Evolutionary conservation across 1,284 basidiomycete genomes (phyloP).

Genomic region (Heterobasidion occidentale): DNA sequence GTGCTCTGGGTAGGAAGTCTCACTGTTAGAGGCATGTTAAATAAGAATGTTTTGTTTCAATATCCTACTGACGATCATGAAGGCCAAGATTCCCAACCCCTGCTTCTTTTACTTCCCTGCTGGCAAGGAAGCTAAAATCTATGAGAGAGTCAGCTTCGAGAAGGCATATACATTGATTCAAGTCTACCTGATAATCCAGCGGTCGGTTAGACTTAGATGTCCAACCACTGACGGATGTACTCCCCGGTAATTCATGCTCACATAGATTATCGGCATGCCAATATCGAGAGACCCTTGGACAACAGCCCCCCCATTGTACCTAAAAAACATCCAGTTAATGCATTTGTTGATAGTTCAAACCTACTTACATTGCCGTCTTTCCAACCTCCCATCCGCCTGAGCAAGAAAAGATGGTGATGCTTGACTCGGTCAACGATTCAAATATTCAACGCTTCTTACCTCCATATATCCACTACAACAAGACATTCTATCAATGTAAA

Average conservation of each 20-base stretch:
- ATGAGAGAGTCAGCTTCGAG: background rate
- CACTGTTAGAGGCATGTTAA: too few species aligned
- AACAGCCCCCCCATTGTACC: slow-evolving; percentile 35
- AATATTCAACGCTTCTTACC: slow-evolving; percentile 21
- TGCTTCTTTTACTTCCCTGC: slow-evolving; percentile 41
- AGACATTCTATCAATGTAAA: background rate
- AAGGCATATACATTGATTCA: background rate
- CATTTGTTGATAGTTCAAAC: background rate
- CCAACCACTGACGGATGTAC: background rate
- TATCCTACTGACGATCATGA: slow-evolving; percentile 36
- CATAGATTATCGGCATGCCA: slow-evolving; percentile 41
- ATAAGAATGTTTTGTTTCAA: background rate
- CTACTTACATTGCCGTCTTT: slow-evolving; percentile 24
- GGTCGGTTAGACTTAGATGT: background rate
- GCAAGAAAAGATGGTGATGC: slow-evolving; percentile 1
- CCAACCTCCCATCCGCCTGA: slow-evolving; percentile 38
- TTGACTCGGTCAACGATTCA: too few species aligned
- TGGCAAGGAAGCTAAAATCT: slow-evolving; percentile 41
- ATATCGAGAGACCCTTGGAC: slow-evolving; percentile 40
- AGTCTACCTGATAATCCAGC: background rate
- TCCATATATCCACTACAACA: slow-evolving; percentile 44
- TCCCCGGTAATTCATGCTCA: slow-evolving; percentile 51
- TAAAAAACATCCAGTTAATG: slow-evolving; percentile 16
- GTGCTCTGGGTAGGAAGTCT: slow-evolving; percentile 29
- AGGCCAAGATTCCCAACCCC: slow-evolving; percentile 48